phyloP scores from a whole-genome alignment of 371 early-diverging fungal genomes.

The Coemansia sp. region DNA sequence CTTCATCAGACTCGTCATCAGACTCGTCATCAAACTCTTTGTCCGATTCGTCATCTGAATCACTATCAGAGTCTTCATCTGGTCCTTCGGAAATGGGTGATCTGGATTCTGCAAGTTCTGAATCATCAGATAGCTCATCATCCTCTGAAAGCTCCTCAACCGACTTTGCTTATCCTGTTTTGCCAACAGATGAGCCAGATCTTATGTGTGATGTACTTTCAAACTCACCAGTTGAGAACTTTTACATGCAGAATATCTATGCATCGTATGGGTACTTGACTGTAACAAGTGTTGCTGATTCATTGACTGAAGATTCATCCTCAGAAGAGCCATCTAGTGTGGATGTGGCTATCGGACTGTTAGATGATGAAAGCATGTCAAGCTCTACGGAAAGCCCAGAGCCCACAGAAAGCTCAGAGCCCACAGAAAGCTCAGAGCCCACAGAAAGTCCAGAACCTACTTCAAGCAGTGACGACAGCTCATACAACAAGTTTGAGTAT shows the following conservation, averaged over 20 bases:
- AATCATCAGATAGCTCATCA: conserved; percentile 3
- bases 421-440: background rate
- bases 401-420: too few species aligned
- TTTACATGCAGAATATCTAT: background rate
- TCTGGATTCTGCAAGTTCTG: background rate
- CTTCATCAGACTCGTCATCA: background rate
- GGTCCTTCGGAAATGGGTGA: background rate
- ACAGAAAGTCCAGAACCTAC: too few species aligned
- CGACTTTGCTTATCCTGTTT: background rate
- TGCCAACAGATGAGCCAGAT: background rate
- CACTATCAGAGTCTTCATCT: background rate
- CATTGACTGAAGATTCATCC: background rate
- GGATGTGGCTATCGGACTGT: background rate
- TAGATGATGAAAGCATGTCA: background rate
- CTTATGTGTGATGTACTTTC: background rate
- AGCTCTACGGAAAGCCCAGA: background rate
- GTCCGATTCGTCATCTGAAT: background rate
- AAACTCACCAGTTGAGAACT: background rate
- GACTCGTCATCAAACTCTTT: background rate
- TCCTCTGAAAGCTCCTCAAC: background rate
- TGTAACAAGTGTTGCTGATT: background rate
- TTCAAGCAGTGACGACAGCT: background rate
- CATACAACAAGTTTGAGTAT: background rate
- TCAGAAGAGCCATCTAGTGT: background rate
- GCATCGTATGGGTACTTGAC: conserved; percentile 1